Percentiles rank a stretch among this genome's conserved stretches.
Conservation (phyloP, 164 flowering plant species). For the Warburgia ugandensis region DNA sequence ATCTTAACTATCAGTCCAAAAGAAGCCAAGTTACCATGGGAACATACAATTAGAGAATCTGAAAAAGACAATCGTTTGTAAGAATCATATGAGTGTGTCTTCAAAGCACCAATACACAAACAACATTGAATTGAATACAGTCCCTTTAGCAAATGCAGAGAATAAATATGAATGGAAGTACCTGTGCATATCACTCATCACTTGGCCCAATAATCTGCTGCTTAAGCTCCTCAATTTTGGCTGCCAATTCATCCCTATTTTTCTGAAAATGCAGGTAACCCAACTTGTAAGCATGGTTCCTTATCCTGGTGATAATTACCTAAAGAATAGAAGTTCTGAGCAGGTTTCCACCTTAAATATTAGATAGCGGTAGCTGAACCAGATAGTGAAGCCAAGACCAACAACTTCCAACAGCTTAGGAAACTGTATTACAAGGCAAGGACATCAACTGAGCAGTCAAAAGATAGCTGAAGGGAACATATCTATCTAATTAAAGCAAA, state of each 20-base stretch:
- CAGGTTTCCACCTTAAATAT: conserved; percentile 69
- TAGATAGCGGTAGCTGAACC: conserved; percentile 79
- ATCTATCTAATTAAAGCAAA: not conserved
- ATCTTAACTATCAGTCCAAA: too few relatives aligned
- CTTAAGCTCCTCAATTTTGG: conserved; percentile 62
- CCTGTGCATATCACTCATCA: conserved; percentile 27
- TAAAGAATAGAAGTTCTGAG: not conserved
- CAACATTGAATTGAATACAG: too few relatives aligned
- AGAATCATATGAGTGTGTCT: too few relatives aligned
- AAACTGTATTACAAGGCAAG: conserved; percentile 32
- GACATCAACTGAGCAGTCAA: not conserved
- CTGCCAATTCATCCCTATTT: conserved; percentile 59
- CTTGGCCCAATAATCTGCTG: conserved; percentile 46
- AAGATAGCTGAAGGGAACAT: not conserved
- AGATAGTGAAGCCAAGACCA: conserved; percentile 69
- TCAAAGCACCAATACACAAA: too few relatives aligned
- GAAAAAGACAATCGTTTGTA: too few relatives aligned
- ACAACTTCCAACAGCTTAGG: conserved; percentile 82
- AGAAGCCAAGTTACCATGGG: too few relatives aligned
- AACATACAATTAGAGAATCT: too few relatives aligned
- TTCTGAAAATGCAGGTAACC: conserved; percentile 32
- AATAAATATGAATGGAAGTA: not conserved
- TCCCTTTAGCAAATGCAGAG: not conserved
- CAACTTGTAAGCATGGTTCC: not conserved
- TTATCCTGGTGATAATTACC: not conserved